Evolutionary conservation across 352 stramenopile species (phyloP).

Genomic region (Pythium sukuiense): DNA sequence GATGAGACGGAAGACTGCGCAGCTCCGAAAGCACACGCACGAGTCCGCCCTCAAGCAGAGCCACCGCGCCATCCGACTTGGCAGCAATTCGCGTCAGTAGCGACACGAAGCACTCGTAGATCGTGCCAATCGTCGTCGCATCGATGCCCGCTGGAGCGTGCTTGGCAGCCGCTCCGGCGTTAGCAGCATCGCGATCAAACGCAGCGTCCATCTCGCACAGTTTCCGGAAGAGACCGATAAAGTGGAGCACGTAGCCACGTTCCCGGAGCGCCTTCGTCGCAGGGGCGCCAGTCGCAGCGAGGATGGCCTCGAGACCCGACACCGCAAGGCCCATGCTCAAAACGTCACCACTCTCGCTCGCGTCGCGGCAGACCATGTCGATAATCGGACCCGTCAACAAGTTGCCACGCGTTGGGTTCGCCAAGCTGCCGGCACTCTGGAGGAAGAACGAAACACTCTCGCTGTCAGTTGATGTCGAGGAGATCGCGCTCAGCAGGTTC

Average conservation of each 20-base stretch:
- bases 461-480: conserved; percentile 1
- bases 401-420: conserved; percentile 24
- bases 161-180: conserved; percentile 36
- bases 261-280: conserved; percentile 66
- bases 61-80: conserved; percentile 61
- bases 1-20: conserved; percentile 65
- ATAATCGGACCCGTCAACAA: conserved; percentile 60
- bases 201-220: conserved; percentile 69
- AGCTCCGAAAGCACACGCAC: conserved; percentile 62
- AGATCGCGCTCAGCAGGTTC: conserved; percentile 46
- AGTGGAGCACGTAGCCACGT: conserved; percentile 77
- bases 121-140: conserved; percentile 65
- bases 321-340: conserved; percentile 82
- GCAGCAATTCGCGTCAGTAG: conserved; percentile 67
- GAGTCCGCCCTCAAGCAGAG: conserved; percentile 69
- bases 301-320: conserved; percentile 65
- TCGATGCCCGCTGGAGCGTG: conserved; percentile 56
- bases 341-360: conserved; percentile 74
- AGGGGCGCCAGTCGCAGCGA: conserved; percentile 47
- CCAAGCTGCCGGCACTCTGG: conserved; percentile 17
- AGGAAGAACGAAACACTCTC: conserved; percentile 13
- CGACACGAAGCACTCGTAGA: conserved; percentile 84
- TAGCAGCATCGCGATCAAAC: conserved; percentile 45
- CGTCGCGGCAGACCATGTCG: conserved; percentile 70
- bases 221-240: conserved; percentile 76